Evolutionary conservation across 306 rosid species (phyloP).

Genomic region (Rosa multiflora): DNA sequence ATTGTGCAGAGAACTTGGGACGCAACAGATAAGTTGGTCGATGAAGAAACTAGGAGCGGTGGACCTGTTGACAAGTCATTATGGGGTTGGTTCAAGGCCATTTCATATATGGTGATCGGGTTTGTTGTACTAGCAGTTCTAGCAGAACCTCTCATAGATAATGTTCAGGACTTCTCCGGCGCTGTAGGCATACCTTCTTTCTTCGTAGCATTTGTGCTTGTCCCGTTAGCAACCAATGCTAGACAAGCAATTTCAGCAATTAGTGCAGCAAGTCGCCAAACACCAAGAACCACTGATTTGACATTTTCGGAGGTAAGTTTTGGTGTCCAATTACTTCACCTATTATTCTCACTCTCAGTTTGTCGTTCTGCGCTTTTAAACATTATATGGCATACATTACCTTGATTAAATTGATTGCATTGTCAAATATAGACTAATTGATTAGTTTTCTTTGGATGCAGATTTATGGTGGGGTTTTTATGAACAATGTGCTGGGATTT

Average conservation of each 20-base stretch:
- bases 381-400: not conserved
- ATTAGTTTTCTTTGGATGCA: slow-evolving; percentile 26
- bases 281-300: slow-evolving; percentile 48
- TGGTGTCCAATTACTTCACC: not conserved
- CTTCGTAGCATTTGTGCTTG: slow-evolving; percentile 49
- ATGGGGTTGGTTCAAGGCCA: slow-evolving; percentile 21
- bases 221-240: slow-evolving; percentile 65
- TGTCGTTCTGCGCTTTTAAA: not conserved
- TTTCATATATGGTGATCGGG: slow-evolving; percentile 11
- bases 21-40: slow-evolving; percentile 23
- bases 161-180: slow-evolving; percentile 52
- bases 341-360: not conserved
- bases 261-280: slow-evolving; percentile 46
- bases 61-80: slow-evolving; percentile 15
- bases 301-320: slow-evolving; percentile 54
- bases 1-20: slow-evolving; percentile 21
- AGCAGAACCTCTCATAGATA: slow-evolving; percentile 61
- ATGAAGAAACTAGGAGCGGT: not conserved
- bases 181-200: slow-evolving; percentile 51
- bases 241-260: slow-evolving; percentile 66
- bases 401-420: not conserved
- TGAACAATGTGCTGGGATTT: slow-evolving; percentile 67
- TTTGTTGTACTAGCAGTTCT: slow-evolving; percentile 35
- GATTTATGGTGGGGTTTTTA: slow-evolving; percentile 69
- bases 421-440: not conserved